phyloP scores from a whole-genome alignment of 75 land plant genomes.

The Selaginella moellendorffii region DNA sequence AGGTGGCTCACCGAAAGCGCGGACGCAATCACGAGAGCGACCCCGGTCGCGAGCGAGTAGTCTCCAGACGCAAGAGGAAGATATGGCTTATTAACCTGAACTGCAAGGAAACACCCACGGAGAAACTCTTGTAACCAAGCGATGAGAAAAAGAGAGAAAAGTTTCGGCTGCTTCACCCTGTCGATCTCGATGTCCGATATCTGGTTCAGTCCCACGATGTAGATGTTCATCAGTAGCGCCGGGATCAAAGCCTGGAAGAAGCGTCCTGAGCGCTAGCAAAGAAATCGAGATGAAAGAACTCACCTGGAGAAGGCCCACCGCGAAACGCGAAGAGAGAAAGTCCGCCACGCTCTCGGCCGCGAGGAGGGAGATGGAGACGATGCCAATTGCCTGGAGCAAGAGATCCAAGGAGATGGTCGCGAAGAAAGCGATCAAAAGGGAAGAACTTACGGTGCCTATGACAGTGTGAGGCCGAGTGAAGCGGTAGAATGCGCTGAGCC shows the following conservation, averaged over 20 bases:
- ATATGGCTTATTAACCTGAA: slow-evolving; percentile 92
- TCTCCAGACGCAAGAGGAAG: slow-evolving; percentile 98
- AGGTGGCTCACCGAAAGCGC: slow-evolving; percentile 70
- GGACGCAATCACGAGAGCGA: slow-evolving; percentile 38
- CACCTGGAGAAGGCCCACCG: slow-evolving; percentile 70
- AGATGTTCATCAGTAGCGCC: slow-evolving; percentile 88
- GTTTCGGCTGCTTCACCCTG: slow-evolving; percentile 66
- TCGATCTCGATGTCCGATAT: slow-evolving; percentile 85
- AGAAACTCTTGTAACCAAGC: too few relatives aligned
- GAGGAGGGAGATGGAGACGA: slow-evolving; percentile 76
- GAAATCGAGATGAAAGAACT: background rate
- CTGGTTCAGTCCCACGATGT: slow-evolving; percentile 94
- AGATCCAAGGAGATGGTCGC: background rate
- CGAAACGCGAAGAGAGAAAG: slow-evolving; percentile 47
- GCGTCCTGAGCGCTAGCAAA: background rate
- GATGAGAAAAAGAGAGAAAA: too few relatives aligned
- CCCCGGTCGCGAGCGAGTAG: slow-evolving; percentile 56
- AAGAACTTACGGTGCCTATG: slow-evolving; percentile 68
- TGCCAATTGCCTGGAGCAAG: slow-evolving; percentile 54
- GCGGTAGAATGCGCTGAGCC: slow-evolving; percentile 58
- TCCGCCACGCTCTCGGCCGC: slow-evolving; percentile 72
- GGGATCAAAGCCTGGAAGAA: slow-evolving; percentile 65
- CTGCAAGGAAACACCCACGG: slow-evolving; percentile 11
- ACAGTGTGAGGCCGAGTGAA: slow-evolving; percentile 91
- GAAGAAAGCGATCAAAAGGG: background rate